Evolutionary conservation across 441 rosid genomes (phyloP).

Genomic region (Croton setiger): DNA sequence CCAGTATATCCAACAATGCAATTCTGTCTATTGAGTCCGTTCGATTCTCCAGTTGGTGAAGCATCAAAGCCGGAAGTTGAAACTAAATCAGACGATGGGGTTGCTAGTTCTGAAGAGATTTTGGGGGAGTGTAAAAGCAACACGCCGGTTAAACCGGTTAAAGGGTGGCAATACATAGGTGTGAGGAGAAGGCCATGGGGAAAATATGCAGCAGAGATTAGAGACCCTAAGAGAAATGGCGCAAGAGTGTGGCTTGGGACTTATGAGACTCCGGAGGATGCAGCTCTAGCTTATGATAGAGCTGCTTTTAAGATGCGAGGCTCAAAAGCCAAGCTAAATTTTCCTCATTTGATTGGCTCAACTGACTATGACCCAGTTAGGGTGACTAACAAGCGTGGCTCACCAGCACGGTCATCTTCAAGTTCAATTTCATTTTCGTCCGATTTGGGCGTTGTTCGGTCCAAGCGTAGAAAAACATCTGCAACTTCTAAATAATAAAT

Average conservation of each 20-base stretch:
- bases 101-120: background rate
- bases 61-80: background rate
- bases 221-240: constrained; percentile 49
- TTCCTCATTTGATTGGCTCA: constrained; percentile 34
- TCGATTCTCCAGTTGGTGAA: too few species aligned
- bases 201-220: constrained; percentile 57
- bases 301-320: constrained; percentile 57
- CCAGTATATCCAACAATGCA: background rate
- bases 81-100: background rate
- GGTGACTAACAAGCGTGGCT: too few species aligned
- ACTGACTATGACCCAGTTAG: too few species aligned
- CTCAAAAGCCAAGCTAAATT: constrained; percentile 55
- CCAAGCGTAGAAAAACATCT: too few species aligned
- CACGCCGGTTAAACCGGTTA: background rate
- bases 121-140: background rate
- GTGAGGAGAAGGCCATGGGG: constrained; percentile 72
- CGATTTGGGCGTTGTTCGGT: too few species aligned
- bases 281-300: constrained; percentile 48
- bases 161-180: constrained; percentile 29
- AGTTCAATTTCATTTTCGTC: too few species aligned
- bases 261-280: constrained; percentile 48
- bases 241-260: constrained; percentile 55
- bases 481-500: too few species aligned
- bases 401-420: too few species aligned
- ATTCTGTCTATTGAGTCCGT: too few species aligned